Evolutionary conservation across 2,329 filamentous ascomycete genomes (phyloP).

Genomic region (Teratosphaeria nubilosa): DNA sequence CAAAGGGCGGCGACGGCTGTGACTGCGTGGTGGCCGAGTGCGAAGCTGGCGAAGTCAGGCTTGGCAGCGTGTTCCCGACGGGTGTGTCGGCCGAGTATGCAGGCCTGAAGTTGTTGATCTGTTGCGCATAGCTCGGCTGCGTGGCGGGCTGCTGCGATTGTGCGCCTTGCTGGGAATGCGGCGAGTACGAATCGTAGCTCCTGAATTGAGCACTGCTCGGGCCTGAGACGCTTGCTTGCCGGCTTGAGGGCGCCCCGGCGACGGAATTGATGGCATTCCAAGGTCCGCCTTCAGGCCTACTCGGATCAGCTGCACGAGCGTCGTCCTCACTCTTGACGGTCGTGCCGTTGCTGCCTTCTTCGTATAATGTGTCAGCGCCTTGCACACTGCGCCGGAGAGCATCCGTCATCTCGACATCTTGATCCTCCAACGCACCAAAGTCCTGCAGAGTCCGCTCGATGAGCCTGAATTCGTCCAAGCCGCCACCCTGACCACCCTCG

Average conservation of each 20-base stretch:
- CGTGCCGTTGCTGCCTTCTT: conserved; percentile 19
- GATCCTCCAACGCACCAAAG: conserved; percentile 27
- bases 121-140: conserved; percentile 9
- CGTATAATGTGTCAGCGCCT: conserved; percentile 17
- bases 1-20: conserved; percentile 16
- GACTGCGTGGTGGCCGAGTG: conserved; percentile 16
- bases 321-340: conserved; percentile 25
- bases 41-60: conserved; percentile 19
- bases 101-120: conserved; percentile 19
- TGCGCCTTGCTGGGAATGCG: conserved; percentile 1
- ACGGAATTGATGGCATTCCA: conserved; percentile 32
- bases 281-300: conserved; percentile 20
- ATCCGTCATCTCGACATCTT: conserved; percentile 29
- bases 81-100: conserved; percentile 12
- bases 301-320: conserved; percentile 10
- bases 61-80: conserved; percentile 12
- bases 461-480: conserved; percentile 46
- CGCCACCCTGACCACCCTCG: conserved; percentile 36
- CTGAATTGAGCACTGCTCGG: conserved; percentile 17
- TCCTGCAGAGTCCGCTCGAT: conserved; percentile 28
- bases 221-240: conserved; percentile 14
- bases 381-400: conserved; percentile 8
- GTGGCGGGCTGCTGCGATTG: conserved; percentile 5
- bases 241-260: conserved; percentile 17
- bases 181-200: conserved; percentile 19